These are phyloP conservation scores for Fusarium proliferatum DNA, from an alignment of 2,329 filamentous ascomycete species.

Conservation along the genomic window DNA sequence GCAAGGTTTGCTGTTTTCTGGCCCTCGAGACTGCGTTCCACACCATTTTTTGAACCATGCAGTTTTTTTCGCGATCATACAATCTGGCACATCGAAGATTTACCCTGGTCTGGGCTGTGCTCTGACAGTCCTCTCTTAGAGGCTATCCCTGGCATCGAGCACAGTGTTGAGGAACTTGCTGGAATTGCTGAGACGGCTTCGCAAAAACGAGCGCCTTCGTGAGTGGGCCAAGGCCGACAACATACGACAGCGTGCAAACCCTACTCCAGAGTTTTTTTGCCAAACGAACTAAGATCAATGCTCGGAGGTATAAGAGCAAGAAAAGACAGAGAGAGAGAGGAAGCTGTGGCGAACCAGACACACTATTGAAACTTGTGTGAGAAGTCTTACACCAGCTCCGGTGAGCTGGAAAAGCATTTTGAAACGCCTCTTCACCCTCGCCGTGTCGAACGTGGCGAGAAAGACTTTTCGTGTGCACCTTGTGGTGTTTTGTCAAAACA, in stretches of 20 bases:
- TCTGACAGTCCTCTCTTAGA: not conserved
- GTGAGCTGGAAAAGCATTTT: not conserved
- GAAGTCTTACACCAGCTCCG: not conserved
- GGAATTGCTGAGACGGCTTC: not conserved
- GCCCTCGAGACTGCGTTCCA: not conserved
- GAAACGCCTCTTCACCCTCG: not conserved
- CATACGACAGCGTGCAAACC: not conserved
- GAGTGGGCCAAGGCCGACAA: not conserved
- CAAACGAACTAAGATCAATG: not conserved
- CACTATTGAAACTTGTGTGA: not conserved
- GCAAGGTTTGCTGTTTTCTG: no score
- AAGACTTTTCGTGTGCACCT: not conserved
- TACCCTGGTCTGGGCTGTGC: not conserved
- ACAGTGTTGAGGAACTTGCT: not conserved
- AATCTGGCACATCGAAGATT: not conserved
- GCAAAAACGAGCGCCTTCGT: not conserved
- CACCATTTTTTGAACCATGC: not conserved
- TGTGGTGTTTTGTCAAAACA: not conserved
- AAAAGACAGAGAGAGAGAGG: not conserved
- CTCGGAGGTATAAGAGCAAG: not conserved
- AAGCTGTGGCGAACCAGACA: not conserved
- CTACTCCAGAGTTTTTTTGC: not conserved
- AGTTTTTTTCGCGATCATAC: not conserved
- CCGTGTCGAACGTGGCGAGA: not conserved
- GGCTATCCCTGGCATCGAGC: not conserved